Evolutionary conservation across 2,329 filamentous ascomycete genomes (phyloP), one percentile per base, ranked within the genome.

Genomic region (Curvularia eragrostidis): DNA sequence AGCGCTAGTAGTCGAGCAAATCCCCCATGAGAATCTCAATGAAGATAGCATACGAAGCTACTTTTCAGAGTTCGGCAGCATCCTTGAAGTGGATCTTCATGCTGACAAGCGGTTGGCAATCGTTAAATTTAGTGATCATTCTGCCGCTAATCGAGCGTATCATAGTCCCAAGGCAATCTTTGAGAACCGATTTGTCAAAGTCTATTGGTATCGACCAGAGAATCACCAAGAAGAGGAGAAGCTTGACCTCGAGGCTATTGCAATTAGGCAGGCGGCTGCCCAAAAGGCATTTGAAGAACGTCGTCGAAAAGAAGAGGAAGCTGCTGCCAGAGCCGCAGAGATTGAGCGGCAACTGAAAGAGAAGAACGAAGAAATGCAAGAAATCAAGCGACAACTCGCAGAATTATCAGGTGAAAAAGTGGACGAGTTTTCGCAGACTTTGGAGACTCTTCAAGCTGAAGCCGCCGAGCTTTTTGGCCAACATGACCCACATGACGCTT

Each of bases 161-260:
- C 83, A 84, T 46, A 93, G 89, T 8, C 91, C 91, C 0, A 92
- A 92, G 70, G 88, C 88, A 46, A 88, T 95, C 43, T 95, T 94
- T 70, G 89, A 93, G 68, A 95, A 94, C 66, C 83, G 91, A 10
- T 95, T 95, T 66, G 91, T 95, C 48, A 93, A 92, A 68, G 89
- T 94, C 0, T 93, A 89, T 68, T 94, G 91, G 91, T 84, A 87
- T 70, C 89, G 86, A 65, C 77, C 81, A 5, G 65, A 71, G 34
- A 23, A 49, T 15, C 52, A 34, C 6, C 43, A 2, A 7, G 53
- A 58, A 5, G 71, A 43, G 9, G 58, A 85, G 1, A 84, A 87
- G 60, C 80, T 92, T 9, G 89, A 93, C 67, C 80, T 87, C 61
- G 88, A 89, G 47, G 89, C 91, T 62, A 87, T 94, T 61, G 78